Percentiles rank a stretch among this genome's conserved stretches.
phyloP scores from a whole-genome alignment of 441 rosid species.

The Pelargonium australe region DNA sequence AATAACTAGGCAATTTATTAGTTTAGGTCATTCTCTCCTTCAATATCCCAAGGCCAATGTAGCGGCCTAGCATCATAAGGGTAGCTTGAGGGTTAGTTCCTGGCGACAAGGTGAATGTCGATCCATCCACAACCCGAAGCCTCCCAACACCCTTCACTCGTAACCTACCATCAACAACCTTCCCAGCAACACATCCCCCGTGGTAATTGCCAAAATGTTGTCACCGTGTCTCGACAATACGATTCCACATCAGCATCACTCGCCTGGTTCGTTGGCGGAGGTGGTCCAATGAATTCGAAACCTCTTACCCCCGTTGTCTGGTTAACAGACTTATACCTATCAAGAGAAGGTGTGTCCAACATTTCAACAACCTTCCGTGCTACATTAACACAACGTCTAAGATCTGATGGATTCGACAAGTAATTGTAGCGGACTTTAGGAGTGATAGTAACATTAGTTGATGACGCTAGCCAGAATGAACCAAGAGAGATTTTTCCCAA shows the following conservation, averaged over 20 bases:
- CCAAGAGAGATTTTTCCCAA: not conserved
- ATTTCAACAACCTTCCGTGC: not conserved
- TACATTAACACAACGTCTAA: not conserved
- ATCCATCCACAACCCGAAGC: conserved; percentile 12
- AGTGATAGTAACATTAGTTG: not conserved
- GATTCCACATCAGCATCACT: not conserved
- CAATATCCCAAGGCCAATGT: conserved; percentile 4
- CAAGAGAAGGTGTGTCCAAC: not conserved
- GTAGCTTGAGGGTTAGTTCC: conserved; percentile 15
- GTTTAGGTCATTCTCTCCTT: conserved; percentile 4
- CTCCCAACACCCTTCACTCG: not conserved
- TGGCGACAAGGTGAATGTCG: conserved; percentile 3
- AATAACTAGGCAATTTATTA: too few relatives aligned
- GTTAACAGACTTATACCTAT: not conserved
- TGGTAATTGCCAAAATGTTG: not conserved
- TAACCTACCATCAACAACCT: not conserved
- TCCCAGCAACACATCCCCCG: not conserved
- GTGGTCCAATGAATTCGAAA: not conserved
- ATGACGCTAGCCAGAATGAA: not conserved
- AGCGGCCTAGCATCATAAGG: conserved; percentile 10
- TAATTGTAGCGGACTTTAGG: not conserved
- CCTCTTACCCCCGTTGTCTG: not conserved
- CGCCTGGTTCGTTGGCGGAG: not conserved
- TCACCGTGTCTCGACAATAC: not conserved
- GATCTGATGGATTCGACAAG: not conserved